Evolutionary conservation across 805 yeast species (phyloP), one percentile per base, ranked within the genome.

Genomic region (Pichia gijzeniarum): DNA sequence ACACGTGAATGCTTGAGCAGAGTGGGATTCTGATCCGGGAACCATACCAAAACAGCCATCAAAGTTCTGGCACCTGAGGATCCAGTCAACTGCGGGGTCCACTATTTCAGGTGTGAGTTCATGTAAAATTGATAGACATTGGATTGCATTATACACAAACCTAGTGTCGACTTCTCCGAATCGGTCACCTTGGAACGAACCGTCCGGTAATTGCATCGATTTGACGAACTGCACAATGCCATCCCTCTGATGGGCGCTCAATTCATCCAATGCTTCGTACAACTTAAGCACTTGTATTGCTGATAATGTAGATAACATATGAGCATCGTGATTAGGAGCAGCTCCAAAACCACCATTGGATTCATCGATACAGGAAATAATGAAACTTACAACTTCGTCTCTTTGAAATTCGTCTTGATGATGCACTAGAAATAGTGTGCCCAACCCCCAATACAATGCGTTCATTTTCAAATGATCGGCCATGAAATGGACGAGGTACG

Each of bases 31-130:
- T 0, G 95, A 91, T 1, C 96, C 96, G 0, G 99, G 98, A 8
- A 79, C 79, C 64, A 86, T 70, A 0, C 99, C 99, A 70, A 85
- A 93, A 0, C 95, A 96, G 3, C 99, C 99, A 61, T 93, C 99
- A 59, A 88, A 91, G 62, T 93, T 93, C 50, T 75, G 82, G 63
- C 99, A 93, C 32, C 59, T 58, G 42, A 74, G 53, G 2, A 91
- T 76, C 64, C 79, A 91, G 1, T 67, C 67, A 1, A 78, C 80
- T 0, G 96, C 88, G 0, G 77, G 77, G 14, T 76, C 77, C 4
- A 58, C 63, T 9, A 75, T 58, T 2, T 73, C 71, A 6, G 74
- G 68, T 19, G 51, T 50, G 50, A 91, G 67, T 47, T 67, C 74
- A 8, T 80, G 91, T 31, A 91, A 61, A 4, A 91, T 71, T 1